Evolutionary conservation across 23 red algal genomes (phyloP).

Genomic region (Gracilaria gracilis): DNA sequence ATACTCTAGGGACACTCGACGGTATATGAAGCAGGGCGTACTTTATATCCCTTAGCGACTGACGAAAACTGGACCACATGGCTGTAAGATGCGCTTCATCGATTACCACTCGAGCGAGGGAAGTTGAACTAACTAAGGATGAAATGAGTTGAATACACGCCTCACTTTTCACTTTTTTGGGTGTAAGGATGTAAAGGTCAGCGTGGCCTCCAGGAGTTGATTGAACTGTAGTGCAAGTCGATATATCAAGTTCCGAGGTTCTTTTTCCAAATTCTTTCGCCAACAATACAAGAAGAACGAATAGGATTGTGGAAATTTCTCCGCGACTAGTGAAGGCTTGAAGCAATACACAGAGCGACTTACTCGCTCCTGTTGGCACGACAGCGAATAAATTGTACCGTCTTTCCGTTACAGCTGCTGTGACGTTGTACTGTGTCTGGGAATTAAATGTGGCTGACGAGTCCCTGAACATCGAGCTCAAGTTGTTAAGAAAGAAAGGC

Average conservation of each 20-base stretch:
- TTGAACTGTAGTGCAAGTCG: neutral
- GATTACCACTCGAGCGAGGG: constrained; percentile 12
- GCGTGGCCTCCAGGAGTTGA: neutral
- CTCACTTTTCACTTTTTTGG: neutral
- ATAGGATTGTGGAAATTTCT: neutral
- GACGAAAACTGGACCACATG: constrained; percentile 21
- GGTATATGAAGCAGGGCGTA: neutral
- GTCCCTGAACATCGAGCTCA: neutral
- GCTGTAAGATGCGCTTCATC: constrained; percentile 25
- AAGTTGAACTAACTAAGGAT: neutral
- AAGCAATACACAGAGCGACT: constrained; percentile 5
- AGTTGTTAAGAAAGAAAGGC: neutral
- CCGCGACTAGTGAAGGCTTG: neutral
- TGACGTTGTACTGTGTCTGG: constrained; percentile 16
- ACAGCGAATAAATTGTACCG: neutral
- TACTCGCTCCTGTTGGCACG: constrained; percentile 20
- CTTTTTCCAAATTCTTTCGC: neutral
- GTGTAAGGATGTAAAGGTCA: constrained; percentile 24
- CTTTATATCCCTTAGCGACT: neutral
- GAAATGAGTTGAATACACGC: neutral
- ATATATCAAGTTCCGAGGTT: neutral
- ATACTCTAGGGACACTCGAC: neutral
- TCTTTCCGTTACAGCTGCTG: neutral
- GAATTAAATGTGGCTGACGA: neutral
- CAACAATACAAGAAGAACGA: neutral